A percentile compares a stretch with the other conserved stretches of the same genome.
Evolutionary conservation across 2,329 filamentous ascomycete genomes (phyloP).

Genomic region (Pseudocercospora crystallina): DNA sequence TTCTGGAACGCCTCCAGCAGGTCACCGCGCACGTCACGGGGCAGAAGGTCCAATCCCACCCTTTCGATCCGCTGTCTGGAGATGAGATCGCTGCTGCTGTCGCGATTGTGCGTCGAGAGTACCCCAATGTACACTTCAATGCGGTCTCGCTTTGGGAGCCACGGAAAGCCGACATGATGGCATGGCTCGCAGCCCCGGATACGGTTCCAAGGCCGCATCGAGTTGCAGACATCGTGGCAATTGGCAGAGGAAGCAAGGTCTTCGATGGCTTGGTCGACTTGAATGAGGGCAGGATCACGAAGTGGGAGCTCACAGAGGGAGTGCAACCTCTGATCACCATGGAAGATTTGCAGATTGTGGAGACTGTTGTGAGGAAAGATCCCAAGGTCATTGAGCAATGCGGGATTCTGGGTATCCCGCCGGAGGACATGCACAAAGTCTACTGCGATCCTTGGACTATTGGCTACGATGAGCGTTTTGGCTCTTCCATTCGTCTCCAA

Average conservation of each 20-base stretch:
- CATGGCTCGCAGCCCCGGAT: slow-evolving; percentile 69
- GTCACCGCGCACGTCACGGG: slow-evolving; percentile 62
- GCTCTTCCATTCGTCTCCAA: slow-evolving; percentile 74
- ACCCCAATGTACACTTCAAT: slow-evolving; percentile 78
- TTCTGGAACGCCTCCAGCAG: slow-evolving; percentile 35
- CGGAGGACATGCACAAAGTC: slow-evolving; percentile 87
- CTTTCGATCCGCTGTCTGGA: slow-evolving; percentile 73
- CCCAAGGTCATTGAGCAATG: slow-evolving; percentile 90
- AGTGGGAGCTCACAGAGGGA: slow-evolving; percentile 73
- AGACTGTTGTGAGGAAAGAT: slow-evolving; percentile 72
- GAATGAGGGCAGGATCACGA: slow-evolving; percentile 62
- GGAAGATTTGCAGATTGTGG: slow-evolving; percentile 82
- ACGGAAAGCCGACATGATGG: slow-evolving; percentile 78
- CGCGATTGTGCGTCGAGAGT: slow-evolving; percentile 64
- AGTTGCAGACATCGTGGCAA: slow-evolving; percentile 79
- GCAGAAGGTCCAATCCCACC: slow-evolving; percentile 59
- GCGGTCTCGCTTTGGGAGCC: slow-evolving; percentile 83
- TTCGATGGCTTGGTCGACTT: slow-evolving; percentile 82
- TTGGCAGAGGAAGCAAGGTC: slow-evolving; percentile 74
- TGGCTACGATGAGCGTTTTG: slow-evolving; percentile 88
- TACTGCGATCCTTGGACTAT: slow-evolving; percentile 98
- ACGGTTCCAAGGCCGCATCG: slow-evolving; percentile 63
- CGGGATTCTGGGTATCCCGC: slow-evolving; percentile 74
- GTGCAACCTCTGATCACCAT: slow-evolving; percentile 89
- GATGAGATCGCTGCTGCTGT: slow-evolving; percentile 73